Evolutionary conservation across 225 moss, liverwort and hornwort species (phyloP), one percentile per base, ranked within the genome.

Genomic region (Bryoerythrophyllum caledonicum): DNA sequence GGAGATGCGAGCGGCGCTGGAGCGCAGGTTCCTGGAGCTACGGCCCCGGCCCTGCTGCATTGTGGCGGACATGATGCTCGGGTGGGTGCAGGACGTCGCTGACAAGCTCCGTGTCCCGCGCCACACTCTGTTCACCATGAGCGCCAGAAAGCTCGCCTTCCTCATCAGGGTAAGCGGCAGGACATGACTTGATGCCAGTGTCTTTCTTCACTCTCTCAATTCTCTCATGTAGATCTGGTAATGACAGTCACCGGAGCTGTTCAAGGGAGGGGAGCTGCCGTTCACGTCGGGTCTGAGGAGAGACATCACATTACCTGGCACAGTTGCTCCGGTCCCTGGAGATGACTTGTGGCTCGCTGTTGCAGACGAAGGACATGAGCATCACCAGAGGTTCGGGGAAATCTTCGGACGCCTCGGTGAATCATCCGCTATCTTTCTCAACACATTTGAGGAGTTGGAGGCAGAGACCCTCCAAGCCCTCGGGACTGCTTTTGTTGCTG

Each of bases 11-110:
- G 46, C 46, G 16, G 17, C 46, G 46, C 46, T 46, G 46, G 46
- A 46, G 46, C 46, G 46, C 17, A 46, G 46, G 46, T 46, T 46
- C 17, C 15, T 46, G 46, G 16, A 46, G 46, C 46, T 46, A 16
- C 27, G 43, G 13, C 70, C 76, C 3, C 5, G 24, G 38, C 82
- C 82, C 8, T 72, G 74, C 25, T 88, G 82, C 63, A 79, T 85
- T 60, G 65, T 85, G 20, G 44, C 71, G 5, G 88, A 85, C n/a
- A 53, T 78, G 71, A 7, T 80, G 51, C 43, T 67, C 0, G 75
- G 60, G 61, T 80, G 82, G 80, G 60, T 59, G 71, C 75, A 78
- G 46, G 72, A 78, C 3, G 82, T 83, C 20, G 80, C 84, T 4
- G 38, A 83, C 28, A 83, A 46, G 49, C 38, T 88, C 12, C 46